Base-by-base conservation (phyloP, 2,329 filamentous ascomycete species). In the Fusarium sp. region DNA sequence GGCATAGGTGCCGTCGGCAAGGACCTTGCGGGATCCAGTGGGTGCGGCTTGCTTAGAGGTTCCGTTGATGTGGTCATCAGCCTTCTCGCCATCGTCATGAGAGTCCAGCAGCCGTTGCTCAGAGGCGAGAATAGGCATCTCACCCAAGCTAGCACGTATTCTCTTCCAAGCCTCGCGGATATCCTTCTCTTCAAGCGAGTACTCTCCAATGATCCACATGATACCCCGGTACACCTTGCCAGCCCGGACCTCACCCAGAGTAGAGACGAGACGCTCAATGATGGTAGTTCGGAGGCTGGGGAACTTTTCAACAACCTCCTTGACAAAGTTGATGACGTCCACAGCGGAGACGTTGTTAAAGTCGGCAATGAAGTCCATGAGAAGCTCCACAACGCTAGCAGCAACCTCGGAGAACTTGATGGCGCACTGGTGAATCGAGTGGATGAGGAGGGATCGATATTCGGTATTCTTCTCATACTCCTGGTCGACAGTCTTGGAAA, bases 371-470 rank as follows among this genome's bases (percentile, higher is more conserved):
- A 98, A 98, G 84, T 99, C 97, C 97, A 99, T 99, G 63, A 99
- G 89, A 52, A 98, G 90, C 75, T 97, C 97, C 64, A 99, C 97
- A 18, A 99, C 97, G 80, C 95, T 98, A 54, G 96, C 94, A 29
- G 97, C 97, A 72, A 99, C 96, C 84, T 99, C 96, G 13, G 97
- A 98, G 86, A 98, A 98, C 82, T 97, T 98, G 88, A 99, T 98
- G 78, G 97, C 97, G 83, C 97, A 98, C 82, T 97, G 95, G 83
- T 99, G 97, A 80, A 99, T 99, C 40, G 95, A 95, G 83, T 98
- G 95, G 77, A 99, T 98, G 71, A 99, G 89, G 10, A 99, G 89
- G 80, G 97, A 95, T 78, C 97, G 93, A 84, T 98, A 98, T 84
- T 98, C 95, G 81, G 91, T 91, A 84, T 97, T 98, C 91, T 98